Conservation (phyloP, 1,284 basidiomycete species). For the Leccinum cinnamomeum region DNA sequence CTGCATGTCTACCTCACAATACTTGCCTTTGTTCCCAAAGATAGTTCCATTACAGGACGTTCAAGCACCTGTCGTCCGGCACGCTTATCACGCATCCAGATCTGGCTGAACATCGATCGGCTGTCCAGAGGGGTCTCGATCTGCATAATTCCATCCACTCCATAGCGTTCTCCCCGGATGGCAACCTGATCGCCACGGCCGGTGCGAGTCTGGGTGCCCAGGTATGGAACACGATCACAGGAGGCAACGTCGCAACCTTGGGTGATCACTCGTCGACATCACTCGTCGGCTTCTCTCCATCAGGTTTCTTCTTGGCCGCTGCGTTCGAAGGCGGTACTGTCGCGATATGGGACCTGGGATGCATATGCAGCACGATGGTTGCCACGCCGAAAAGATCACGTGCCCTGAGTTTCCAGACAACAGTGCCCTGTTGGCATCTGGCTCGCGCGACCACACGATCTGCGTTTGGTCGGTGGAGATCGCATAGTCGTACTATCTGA, state of each 20-base stretch:
- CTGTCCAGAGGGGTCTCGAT: slow-evolving; percentile 2
- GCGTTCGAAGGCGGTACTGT: slow-evolving; percentile 22
- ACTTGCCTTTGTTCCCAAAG: slow-evolving; percentile 2
- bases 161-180: slow-evolving; percentile 20
- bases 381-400: slow-evolving; percentile 16
- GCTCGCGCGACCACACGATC: slow-evolving; percentile 21
- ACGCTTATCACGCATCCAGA: neutral
- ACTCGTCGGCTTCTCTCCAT: slow-evolving; percentile 26
- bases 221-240: slow-evolving; percentile 25
- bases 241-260: slow-evolving; percentile 23
- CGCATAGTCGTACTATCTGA: slow-evolving; percentile 5
- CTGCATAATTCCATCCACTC: slow-evolving; percentile 14
- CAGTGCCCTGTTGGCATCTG: slow-evolving; percentile 23
- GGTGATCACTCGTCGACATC: slow-evolving; percentile 16
- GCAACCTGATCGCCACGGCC: slow-evolving; percentile 18
- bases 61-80: slow-evolving; percentile 14
- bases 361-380: slow-evolving; percentile 20
- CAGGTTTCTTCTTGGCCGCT: slow-evolving; percentile 21
- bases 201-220: slow-evolving; percentile 20
- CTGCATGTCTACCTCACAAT: slow-evolving; percentile 23
- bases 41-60: slow-evolving; percentile 11
- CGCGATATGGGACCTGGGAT: slow-evolving; percentile 21
- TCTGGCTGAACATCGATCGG: neutral
- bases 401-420: slow-evolving; percentile 27
- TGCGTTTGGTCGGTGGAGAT: slow-evolving; percentile 24